A percentile compares a stretch with the other conserved stretches of the same genome.
Conservation (phyloP, 1,284 basidiomycete species). For the Exsudoporus floridanus region DNA sequence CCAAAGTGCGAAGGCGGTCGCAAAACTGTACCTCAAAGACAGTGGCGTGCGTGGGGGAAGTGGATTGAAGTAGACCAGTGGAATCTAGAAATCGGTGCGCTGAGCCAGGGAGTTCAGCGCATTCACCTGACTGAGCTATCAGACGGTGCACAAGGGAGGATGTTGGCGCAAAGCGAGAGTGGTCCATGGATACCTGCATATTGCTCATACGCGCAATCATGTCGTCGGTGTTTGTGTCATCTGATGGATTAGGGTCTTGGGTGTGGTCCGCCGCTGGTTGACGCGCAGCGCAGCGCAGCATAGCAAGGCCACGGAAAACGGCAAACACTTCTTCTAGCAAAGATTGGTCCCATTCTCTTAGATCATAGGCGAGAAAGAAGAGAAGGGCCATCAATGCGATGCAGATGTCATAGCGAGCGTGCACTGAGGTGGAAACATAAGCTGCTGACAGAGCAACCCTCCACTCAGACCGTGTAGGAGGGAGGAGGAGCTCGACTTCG, state of each 20-base stretch:
- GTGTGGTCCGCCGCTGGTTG: conserved; percentile 55
- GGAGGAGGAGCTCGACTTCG: conserved; percentile 56
- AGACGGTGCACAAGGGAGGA: conserved; percentile 73
- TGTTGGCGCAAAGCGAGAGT: conserved; percentile 49
- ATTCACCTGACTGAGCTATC: conserved; percentile 51
- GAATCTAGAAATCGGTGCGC: conserved; percentile 69
- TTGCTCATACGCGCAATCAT: conserved; percentile 63
- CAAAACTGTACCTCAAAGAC: conserved; percentile 71
- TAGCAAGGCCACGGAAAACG: conserved; percentile 71
- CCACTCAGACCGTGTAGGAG: conserved; percentile 58
- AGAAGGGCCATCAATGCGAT: conserved; percentile 64
- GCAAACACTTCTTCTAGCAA: conserved; percentile 73
- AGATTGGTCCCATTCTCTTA: conserved; percentile 60
- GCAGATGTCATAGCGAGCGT: conserved; percentile 72
- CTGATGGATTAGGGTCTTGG: conserved; percentile 28
- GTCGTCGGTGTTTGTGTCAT: conserved; percentile 53
- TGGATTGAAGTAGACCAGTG: conserved; percentile 62
- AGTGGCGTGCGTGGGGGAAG: conserved; percentile 63
- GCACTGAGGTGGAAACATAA: conserved; percentile 60
- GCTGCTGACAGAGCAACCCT: conserved; percentile 56
- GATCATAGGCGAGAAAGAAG: conserved; percentile 66
- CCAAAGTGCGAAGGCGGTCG: conserved; percentile 63
- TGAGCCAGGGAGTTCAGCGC: conserved; percentile 49
- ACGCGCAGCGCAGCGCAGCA: conserved; percentile 57
- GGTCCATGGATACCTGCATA: conserved; percentile 64